A percentile compares a stretch with the other conserved stretches of the same genome.
These are phyloP conservation scores for Chalciporus sp. DNA, from an alignment of 1,284 basidiomycete species.

Conservation along the genomic window DNA sequence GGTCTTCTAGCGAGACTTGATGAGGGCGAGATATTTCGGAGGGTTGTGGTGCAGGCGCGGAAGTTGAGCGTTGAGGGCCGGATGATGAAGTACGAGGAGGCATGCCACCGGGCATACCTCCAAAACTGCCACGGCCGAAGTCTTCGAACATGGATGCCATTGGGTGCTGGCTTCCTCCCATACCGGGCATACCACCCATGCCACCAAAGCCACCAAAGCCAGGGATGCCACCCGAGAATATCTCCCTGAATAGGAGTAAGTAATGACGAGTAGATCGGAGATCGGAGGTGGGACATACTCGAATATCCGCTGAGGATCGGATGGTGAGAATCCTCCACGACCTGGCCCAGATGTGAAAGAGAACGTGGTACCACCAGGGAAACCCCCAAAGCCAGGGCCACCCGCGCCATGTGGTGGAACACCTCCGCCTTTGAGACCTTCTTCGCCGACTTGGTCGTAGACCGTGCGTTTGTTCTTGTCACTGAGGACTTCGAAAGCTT, in stretches of 20 bases:
- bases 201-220: conserved; percentile 37
- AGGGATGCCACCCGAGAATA: conserved; percentile 55
- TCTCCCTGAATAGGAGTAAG: conserved; percentile 50
- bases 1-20: conserved; percentile 86
- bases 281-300: conserved; percentile 56
- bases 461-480: conserved; percentile 92
- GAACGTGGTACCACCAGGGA: conserved; percentile 59
- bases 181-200: conserved; percentile 31
- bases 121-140: conserved; percentile 46
- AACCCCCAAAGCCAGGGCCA: conserved; percentile 52
- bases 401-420: conserved; percentile 55
- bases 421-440: conserved; percentile 83
- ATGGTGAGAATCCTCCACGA: conserved; percentile 64
- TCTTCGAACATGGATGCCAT: conserved; percentile 47
- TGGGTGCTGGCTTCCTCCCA: conserved; percentile 37
- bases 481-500: conserved; percentile 95
- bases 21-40: conserved; percentile 84
- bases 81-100: conserved; percentile 24
- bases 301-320: conserved; percentile 92
- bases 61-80: conserved; percentile 28
- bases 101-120: conserved; percentile 59
- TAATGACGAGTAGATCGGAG: conserved; percentile 16
- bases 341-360: conserved; percentile 60
- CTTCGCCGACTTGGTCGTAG: conserved; percentile 96
- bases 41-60: conserved; percentile 37